These are phyloP conservation scores for Byssochlamys sp. DNA, from an alignment of 2,329 filamentous ascomycete genomes.

Conservation along the genomic window DNA sequence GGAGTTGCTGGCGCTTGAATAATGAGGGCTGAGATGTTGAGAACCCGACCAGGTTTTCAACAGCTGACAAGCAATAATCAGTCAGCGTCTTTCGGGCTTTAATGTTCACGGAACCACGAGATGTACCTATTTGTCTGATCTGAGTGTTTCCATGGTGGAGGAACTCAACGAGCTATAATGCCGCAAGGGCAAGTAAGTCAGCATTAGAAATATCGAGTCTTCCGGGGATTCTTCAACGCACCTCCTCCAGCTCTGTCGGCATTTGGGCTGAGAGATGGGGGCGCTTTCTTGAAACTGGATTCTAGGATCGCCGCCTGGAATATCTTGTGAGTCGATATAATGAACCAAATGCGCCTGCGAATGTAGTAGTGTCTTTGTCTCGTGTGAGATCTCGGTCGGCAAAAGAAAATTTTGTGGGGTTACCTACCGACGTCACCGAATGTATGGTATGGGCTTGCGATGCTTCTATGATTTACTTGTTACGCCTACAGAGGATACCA, in stretches of 20 bases:
- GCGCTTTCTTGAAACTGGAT: neutral
- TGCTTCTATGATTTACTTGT: neutral
- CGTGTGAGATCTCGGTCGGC: neutral
- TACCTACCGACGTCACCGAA: neutral
- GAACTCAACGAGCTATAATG: constrained; percentile 72
- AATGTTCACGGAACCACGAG: neutral
- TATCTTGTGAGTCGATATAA: neutral
- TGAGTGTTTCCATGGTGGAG: constrained; percentile 85
- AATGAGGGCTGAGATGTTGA: constrained; percentile 64
- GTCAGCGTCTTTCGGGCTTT: constrained; percentile 7
- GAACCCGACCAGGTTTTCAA: constrained; percentile 79
- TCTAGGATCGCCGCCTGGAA: neutral
- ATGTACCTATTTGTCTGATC: constrained; percentile 66
- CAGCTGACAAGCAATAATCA: constrained; percentile 42
- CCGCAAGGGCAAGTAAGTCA: constrained; percentile 1
- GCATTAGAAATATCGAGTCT: neutral
- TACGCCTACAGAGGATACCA: neutral
- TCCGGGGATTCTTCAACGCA: constrained; percentile 25
- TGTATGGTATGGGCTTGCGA: neutral
- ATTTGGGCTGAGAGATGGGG: constrained; percentile 37
- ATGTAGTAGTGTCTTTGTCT: neutral
- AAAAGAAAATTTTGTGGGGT: neutral
- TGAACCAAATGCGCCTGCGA: neutral
- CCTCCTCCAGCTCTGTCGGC: constrained; percentile 69
- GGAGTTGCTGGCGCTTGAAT: constrained; percentile 71